Conservation (phyloP, 2,329 filamentous ascomycete genomes). For the Hypoxylon sp. region DNA sequence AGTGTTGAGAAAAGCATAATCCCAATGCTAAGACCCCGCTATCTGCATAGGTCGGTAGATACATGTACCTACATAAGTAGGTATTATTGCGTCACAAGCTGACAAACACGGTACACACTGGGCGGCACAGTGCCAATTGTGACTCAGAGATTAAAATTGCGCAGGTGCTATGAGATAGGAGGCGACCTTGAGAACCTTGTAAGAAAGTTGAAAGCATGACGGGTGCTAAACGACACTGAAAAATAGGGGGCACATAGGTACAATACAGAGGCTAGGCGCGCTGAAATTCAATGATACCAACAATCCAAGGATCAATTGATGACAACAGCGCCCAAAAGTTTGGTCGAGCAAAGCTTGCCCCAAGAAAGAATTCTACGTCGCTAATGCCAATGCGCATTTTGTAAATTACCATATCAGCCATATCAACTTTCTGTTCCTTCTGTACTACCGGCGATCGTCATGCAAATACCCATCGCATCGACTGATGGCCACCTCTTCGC, state of each 20-base stretch:
- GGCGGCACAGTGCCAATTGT: slow-evolving; percentile 13
- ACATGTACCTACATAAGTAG: neutral
- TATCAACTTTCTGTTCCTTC: slow-evolving; percentile 1
- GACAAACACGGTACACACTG: too few relatives aligned
- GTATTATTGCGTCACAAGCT: too few relatives aligned
- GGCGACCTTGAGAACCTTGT: too few relatives aligned
- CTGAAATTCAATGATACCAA: slow-evolving; percentile 9
- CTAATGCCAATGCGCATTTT: slow-evolving; percentile 26
- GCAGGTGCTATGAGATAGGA: slow-evolving; percentile 3
- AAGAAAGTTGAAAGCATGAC: too few relatives aligned
- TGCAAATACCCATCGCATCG: slow-evolving; percentile 15
- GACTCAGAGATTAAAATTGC: slow-evolving; percentile 3
- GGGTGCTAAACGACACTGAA: neutral
- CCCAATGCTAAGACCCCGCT: too few relatives aligned
- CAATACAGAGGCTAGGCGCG: slow-evolving; percentile 5
- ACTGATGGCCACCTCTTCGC: slow-evolving; percentile 43
- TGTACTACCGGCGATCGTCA: slow-evolving; percentile 24
- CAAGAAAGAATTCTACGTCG: slow-evolving; percentile 1
- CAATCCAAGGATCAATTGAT: slow-evolving; percentile 30
- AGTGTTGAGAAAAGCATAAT: too few relatives aligned
- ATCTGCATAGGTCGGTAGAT: too few relatives aligned
- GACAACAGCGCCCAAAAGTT: slow-evolving; percentile 26
- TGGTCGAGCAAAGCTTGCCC: slow-evolving; percentile 2
- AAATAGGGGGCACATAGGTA: slow-evolving; percentile 2
- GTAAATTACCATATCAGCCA: slow-evolving; percentile 25